Conservation (phyloP, 208 protist genomes). For the Leishmania braziliensis region DNA sequence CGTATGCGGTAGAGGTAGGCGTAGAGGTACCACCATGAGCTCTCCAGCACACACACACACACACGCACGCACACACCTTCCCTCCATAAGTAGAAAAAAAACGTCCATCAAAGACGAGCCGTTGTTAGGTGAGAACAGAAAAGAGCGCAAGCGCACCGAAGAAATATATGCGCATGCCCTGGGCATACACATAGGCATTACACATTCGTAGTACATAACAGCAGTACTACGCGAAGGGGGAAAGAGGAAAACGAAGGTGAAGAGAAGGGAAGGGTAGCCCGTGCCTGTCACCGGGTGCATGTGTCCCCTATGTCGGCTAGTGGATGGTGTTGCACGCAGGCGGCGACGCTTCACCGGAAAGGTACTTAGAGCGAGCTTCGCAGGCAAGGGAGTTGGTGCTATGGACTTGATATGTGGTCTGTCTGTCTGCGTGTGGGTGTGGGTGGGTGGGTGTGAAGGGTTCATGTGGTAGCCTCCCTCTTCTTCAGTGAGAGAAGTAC, state of each 20-base stretch:
- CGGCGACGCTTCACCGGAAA: not conserved
- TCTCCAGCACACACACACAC: not conserved
- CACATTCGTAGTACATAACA: constrained; percentile 9
- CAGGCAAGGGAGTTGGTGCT: not conserved
- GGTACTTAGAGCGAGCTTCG: not conserved
- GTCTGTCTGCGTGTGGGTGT: not conserved
- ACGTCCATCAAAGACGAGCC: no score
- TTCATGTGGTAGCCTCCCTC: not conserved
- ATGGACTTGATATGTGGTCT: not conserved
- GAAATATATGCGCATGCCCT: no score
- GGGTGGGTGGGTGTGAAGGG: not conserved
- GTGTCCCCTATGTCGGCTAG: not conserved
- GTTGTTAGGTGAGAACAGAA: not conserved
- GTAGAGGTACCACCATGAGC: not conserved
- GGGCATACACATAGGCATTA: not conserved
- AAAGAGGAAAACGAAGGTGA: not conserved
- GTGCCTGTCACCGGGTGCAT: not conserved
- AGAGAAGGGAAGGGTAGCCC: not conserved
- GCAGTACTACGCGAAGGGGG: not conserved
- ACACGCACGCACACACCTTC: not conserved
- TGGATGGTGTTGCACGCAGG: not conserved
- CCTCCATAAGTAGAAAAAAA: no score
- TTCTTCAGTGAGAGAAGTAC: constrained; percentile 13
- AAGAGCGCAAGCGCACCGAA: not conserved
- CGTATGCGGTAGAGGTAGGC: no score